phyloP scores from a whole-genome alignment of 129 eudicot species.

The Rutidosis leptorrhynchoides region DNA sequence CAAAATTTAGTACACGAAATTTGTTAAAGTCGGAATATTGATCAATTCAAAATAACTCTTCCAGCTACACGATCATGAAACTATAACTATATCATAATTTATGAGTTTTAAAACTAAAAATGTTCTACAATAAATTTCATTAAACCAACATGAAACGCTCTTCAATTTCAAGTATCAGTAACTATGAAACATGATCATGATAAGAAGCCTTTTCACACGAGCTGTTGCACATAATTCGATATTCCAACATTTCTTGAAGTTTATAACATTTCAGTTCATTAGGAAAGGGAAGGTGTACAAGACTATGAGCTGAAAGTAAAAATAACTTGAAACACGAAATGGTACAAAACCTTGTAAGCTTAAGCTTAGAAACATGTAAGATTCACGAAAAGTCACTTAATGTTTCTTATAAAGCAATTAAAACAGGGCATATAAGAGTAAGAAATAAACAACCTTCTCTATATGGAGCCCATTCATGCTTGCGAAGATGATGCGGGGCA shows the following conservation, averaged over 20 bases:
- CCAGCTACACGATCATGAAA: constrained; percentile 19
- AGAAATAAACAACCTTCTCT: constrained; percentile 66
- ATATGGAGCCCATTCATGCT: constrained; percentile 97
- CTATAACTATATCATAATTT: not conserved
- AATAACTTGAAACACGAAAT: not conserved
- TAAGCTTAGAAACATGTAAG: not conserved
- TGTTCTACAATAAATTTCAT: not conserved
- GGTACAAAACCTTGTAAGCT: not conserved
- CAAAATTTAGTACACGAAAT: constrained; percentile 16
- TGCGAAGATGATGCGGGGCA: constrained; percentile 99
- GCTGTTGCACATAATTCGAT: not conserved
- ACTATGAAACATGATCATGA: constrained; percentile 6
- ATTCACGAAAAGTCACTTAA: not conserved
- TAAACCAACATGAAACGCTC: not conserved
- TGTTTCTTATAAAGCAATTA: not conserved
- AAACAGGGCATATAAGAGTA: not conserved
- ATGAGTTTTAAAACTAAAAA: not conserved
- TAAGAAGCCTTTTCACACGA: constrained; percentile 11
- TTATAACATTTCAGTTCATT: not conserved
- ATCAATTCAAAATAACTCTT: constrained; percentile 7
- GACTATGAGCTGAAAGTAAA: not conserved
- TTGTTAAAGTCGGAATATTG: not conserved
- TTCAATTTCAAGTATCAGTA: not conserved
- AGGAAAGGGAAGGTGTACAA: not conserved
- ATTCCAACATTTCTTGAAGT: not conserved